A percentile compares a stretch with the other conserved stretches of the same genome.
These are phyloP conservation scores for Russula foetens DNA, from an alignment of 768 basidiomycete species.

Conservation along the genomic window DNA sequence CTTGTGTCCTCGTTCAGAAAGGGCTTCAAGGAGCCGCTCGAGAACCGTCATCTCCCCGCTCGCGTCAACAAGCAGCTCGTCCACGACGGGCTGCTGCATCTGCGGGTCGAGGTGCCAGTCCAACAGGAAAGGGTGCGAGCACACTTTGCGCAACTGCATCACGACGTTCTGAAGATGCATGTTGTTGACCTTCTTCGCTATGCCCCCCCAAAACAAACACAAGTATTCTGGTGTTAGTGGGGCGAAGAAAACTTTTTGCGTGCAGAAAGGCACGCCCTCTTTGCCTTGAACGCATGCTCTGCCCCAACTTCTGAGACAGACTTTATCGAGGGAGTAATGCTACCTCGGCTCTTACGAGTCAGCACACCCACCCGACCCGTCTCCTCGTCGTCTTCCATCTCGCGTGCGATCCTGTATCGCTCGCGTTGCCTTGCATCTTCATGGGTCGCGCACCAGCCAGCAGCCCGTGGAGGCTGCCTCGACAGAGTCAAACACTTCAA, in stretches of 20 bases:
- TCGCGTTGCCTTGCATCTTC: slow-evolving; percentile 27
- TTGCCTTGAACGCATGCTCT: slow-evolving; percentile 47
- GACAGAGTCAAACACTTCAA: slow-evolving; percentile 77
- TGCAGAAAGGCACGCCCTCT: background rate
- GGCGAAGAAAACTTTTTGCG: background rate
- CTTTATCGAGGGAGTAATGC: slow-evolving; percentile 20
- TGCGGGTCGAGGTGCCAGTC: slow-evolving; percentile 66
- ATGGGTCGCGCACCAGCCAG: slow-evolving; percentile 27
- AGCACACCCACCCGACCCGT: slow-evolving; percentile 29
- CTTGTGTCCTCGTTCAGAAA: slow-evolving; percentile 77
- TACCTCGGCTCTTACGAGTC: background rate
- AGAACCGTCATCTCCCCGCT: slow-evolving; percentile 98
- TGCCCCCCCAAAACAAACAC: background rate
- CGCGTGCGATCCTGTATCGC: slow-evolving; percentile 27
- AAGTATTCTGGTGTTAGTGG: background rate
- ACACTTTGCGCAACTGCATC: slow-evolving; percentile 97
- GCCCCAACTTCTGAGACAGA: slow-evolving; percentile 46
- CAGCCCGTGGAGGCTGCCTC: slow-evolving; percentile 59
- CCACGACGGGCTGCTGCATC: slow-evolving; percentile 55
- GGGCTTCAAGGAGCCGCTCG: slow-evolving; percentile 73
- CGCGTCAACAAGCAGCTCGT: slow-evolving; percentile 73
- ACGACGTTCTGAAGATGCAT: slow-evolving; percentile 87
- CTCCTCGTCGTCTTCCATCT: slow-evolving; percentile 44
- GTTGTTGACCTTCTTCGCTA: slow-evolving; percentile 83
- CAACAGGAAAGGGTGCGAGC: slow-evolving; percentile 88